Percentiles rank a stretch among this genome's conserved stretches.
Conservation (phyloP, 1,139 yeast genomes). For the Insectozyma bohioensis region DNA sequence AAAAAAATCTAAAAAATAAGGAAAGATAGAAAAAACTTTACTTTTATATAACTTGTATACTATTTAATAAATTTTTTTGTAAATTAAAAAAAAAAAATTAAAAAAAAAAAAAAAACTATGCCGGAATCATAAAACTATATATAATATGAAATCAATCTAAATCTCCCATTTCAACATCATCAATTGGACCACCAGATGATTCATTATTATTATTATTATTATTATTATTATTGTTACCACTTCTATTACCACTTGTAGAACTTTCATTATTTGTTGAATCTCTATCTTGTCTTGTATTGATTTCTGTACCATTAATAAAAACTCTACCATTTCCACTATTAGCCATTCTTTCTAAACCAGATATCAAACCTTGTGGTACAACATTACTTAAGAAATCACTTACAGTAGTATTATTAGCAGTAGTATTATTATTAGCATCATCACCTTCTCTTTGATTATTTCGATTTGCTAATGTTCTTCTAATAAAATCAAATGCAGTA, state of each 20-base stretch:
- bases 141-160: constrained; percentile 3
- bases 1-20: constrained; percentile 32
- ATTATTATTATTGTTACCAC: constrained; percentile 1
- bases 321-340: constrained; percentile 7
- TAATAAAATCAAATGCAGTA: background rate
- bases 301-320: constrained; percentile 11
- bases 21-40: constrained; percentile 6
- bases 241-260: background rate
- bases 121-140: too few species aligned
- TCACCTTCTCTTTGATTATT: too few species aligned
- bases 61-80: background rate
- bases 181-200: background rate
- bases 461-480: too few species aligned
- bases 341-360: constrained; percentile 9
- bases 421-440: background rate
- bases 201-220: constrained; percentile 2
- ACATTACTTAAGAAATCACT: too few species aligned
- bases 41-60: constrained; percentile 5
- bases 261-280: constrained; percentile 1
- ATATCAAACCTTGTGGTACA: constrained; percentile 5
- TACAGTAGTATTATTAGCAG: background rate
- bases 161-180: constrained; percentile 14
- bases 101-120: too few species aligned
- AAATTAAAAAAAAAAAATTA: background rate
- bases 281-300: background rate